Percentiles rank a stretch among this genome's conserved stretches.
These are phyloP conservation scores for Dactylorhiza incarnata DNA, from an alignment of 106 monocot species.

Conservation along the genomic window DNA sequence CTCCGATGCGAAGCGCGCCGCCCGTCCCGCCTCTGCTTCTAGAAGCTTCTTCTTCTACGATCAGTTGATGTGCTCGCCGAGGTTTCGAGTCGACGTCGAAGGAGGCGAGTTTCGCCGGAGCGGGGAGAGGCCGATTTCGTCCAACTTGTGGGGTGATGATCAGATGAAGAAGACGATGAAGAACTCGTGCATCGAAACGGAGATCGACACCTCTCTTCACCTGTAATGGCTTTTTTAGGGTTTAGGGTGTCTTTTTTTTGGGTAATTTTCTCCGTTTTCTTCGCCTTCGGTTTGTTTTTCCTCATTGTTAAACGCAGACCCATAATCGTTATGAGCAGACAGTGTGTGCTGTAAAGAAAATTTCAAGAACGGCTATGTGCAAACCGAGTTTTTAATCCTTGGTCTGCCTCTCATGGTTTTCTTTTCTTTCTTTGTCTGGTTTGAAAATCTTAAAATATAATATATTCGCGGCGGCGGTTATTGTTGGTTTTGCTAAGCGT, in stretches of 20 bases:
- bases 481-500: no score
- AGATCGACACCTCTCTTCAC: slow-evolving; percentile 80
- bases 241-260: background rate
- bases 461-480: no score
- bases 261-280: background rate
- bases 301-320: no score
- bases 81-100: background rate
- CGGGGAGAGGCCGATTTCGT: slow-evolving; percentile 7
- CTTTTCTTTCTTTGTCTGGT: no score
- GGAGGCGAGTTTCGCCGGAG: slow-evolving; percentile 1
- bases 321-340: no score
- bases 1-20: background rate
- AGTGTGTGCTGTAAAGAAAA: no score
- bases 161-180: background rate
- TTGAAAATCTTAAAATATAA: no score
- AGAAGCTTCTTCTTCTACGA: slow-evolving; percentile 48
- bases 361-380: no score
- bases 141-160: slow-evolving; percentile 6
- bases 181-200: slow-evolving; percentile 9
- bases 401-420: no score
- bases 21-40: background rate
- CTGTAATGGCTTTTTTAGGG: slow-evolving; percentile 17
- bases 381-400: no score
- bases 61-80: slow-evolving; percentile 22
- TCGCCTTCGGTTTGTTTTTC: background rate